Percentiles rank a stretch among this genome's conserved stretches.
These are phyloP conservation scores for Camellia oleifera DNA, from an alignment of 179 eudicot genomes.

Conservation along the genomic window DNA sequence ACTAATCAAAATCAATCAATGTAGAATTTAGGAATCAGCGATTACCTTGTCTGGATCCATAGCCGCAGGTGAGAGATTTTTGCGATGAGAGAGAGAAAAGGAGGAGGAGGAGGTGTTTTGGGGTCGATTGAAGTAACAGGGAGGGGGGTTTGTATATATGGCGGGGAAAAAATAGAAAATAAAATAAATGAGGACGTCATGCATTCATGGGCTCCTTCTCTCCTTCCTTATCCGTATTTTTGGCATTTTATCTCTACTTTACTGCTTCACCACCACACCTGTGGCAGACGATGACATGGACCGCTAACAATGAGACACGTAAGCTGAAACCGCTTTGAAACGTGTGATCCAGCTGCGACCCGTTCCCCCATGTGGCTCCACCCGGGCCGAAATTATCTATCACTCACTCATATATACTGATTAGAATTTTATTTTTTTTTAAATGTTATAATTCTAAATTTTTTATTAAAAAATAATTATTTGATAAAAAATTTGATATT, in stretches of 20 bases:
- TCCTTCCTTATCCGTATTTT: not conserved
- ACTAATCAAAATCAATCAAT: not conserved
- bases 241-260: not conserved
- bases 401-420: no score
- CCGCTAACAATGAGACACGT: not conserved
- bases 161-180: not conserved
- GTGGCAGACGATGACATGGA: not conserved
- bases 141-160: not conserved
- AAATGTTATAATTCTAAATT: no score
- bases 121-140: not conserved
- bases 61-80: not conserved
- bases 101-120: not conserved
- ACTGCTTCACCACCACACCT: not conserved
- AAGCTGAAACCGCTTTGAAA: not conserved
- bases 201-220: not conserved
- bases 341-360: not conserved
- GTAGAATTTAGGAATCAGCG: not conserved
- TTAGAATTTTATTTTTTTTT: no score
- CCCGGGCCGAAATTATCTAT: no score
- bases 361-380: no score
- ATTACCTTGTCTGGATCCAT: conserved; percentile 13
- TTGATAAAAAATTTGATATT: no score
- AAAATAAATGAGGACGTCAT: not conserved
- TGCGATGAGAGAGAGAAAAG: not conserved
- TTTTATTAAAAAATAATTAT: no score